Base-by-base conservation (phyloP, 257 asterid genomes). In the Solanum stenotomum region DNA sequence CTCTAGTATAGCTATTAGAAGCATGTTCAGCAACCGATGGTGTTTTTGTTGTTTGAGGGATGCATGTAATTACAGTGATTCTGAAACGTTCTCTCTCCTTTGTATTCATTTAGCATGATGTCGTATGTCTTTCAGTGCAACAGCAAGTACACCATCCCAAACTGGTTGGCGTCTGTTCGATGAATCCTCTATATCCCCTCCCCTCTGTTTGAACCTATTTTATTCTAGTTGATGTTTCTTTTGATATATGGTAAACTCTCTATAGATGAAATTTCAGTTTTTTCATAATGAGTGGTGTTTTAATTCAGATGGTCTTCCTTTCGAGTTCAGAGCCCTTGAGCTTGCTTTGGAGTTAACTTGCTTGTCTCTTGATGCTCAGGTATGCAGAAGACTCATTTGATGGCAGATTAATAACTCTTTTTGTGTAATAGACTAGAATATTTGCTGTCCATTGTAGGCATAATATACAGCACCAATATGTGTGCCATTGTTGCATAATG, bases 251-350 rank as follows among this genome's bases (percentile, higher is more conserved):
- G 85, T 81, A 31, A 29, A 44, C 5, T 44, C 71, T 42, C 40
- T 76, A 20, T 22, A 75, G 83, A 37, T 1, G 33, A 23, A 22
- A 37, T 75, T 82, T 49, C 68, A 18, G 11, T 10, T 10, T 49
- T 82, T 49, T 82, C 29, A 46, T 37, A 1, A 49, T 18, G 29
- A 9, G 29, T 49, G 42, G 71, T 82, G 86, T 25, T 89, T 90
- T 93, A 92, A 68, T 94, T 90, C 94, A 97, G 99, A 97, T 89
- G 95, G 95, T 91, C 94, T 97, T 67, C 99, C 99, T 89, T 97
- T 97, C 71, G 99, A 97, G 92, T 96, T 97, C 92, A 94, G 93
- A 89, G 99, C 99, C 20, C 92, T 97, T 94, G 99, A 97, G 94
- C 95, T 97, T 88, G 99, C 98, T 89, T 90, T 97, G 93, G 99